Evolutionary conservation across 352 stramenopile species (phyloP), one percentile per base, ranked within the genome.

Genomic region (Aphanomyces cochlioides): DNA sequence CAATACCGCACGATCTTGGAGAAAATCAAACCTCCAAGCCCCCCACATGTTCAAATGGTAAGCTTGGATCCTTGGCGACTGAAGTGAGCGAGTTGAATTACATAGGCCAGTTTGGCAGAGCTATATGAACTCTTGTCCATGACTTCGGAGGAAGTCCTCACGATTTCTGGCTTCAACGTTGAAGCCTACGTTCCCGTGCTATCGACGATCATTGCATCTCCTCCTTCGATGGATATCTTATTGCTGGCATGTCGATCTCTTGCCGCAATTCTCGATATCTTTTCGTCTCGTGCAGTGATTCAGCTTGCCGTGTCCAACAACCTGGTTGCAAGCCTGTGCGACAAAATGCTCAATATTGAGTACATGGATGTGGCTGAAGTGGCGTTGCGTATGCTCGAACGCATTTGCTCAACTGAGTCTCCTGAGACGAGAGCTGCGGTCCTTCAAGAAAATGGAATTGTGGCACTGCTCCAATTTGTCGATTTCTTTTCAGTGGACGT

Each of bases 361-460:
- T 93, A 90, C 72, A 90, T 93, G 81, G 85, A 93, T 66, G 82
- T 93, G 38, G 85, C 83, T 0, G 85, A 93, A 66, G 64, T 90
- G 37, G 77, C 82, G 12, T 70, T 93, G 61, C 81, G 88, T 66
- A 87, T 90, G 60, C 68, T 93, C 0, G 83, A 91, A 28, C 77
- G 73, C 17, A 81, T 93, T 34, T 75, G 87, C 8, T 87, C 75
- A 40, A 73, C 76, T 6, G 38, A 73, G 4, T 68, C 78, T 13
- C 28, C 43, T 10, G 19, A 54, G 7, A 8, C 41, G 39, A 76
- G 84, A 2, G 67, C 73, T 3, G 67, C 74, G 2, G 76, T 90
- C 5, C 77, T 90, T 47, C 56, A 79, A 40, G 82, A 84, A 54
- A 88, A 90, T 53, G 83, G 83, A 0, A 73, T 93, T 47, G 78